Evolutionary conservation across 2,329 filamentous ascomycete species (phyloP), one percentile per base, ranked within the genome.

Genomic region (Chrysoporthe puriensis): DNA sequence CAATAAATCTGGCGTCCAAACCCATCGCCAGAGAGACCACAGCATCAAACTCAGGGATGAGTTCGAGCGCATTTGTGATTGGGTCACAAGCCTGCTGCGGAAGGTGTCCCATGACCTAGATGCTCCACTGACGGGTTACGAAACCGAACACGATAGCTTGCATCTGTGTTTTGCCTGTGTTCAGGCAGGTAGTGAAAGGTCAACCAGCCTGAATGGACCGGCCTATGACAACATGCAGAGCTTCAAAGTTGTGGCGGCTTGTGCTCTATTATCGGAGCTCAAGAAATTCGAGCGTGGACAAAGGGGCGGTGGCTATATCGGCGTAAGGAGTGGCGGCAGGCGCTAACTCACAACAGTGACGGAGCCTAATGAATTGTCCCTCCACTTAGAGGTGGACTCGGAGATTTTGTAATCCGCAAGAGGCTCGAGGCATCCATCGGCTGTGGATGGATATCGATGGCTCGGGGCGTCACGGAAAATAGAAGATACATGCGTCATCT

Each of bases 1-100:
- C 52, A 86, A 84, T 74, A 84, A 81, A 69, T 76, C 74, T 0
- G 85, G 85, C 0, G 71, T 77, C 0, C 85, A 85, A 74, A 85
- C 81, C 0, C 76, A 77, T 11, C 81, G 83, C 2, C 84, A 87
- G 70, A 81, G 84, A 2, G 85, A 88, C 59, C 77, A 79, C 1
- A 86, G 85, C 1, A 76, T 80, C 59, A 83, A 83, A 71, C 78
- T 88, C 26, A 83, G 81, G 64, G 84, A 86, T 16, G 83, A 84
- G 60, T 86, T 83, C 60, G 82, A 85, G 56, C 78, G 80, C 9
- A 79, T 84, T 56, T 76, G 81, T 16, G 74, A 77, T 2, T 83
- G 79, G 65, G 77, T 80, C 11, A 77, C 79, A 26, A 74, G 75
- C 6, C 72, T 80, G 57, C 79, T 82, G 63, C 76, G 68, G 42